Evolutionary conservation across 129 eudicot species (phyloP).

Genomic region (Cynara cardunculus): DNA sequence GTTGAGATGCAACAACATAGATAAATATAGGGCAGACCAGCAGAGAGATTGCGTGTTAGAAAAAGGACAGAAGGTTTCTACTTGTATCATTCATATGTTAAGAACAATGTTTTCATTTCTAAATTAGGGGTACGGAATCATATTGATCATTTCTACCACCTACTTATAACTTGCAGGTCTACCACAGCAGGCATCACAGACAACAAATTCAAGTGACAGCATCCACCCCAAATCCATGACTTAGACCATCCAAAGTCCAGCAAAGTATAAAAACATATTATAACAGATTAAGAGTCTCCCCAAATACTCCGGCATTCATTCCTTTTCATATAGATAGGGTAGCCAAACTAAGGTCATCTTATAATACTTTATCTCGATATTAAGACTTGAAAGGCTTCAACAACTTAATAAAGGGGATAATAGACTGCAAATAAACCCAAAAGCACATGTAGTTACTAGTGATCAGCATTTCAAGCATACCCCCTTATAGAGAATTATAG

Average conservation of each 20-base stretch:
- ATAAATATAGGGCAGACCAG: not conserved
- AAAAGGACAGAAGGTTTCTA: not conserved
- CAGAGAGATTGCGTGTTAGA: not conserved
- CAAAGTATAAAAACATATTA: not conserved
- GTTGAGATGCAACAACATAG: not conserved
- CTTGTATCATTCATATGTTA: not conserved
- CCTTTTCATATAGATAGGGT: not conserved
- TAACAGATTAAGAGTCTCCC: not conserved
- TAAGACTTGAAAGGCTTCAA: not conserved
- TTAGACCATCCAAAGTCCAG: not conserved
- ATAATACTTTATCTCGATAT: not conserved
- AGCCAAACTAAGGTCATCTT: not conserved
- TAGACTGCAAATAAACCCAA: not conserved
- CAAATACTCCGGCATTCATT: not conserved
- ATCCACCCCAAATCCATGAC: not conserved
- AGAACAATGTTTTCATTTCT: not conserved
- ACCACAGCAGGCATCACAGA: not conserved
- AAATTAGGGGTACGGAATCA: not conserved
- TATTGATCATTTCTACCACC: not conserved
- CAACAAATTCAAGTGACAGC: not conserved
- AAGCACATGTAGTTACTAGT: not conserved
- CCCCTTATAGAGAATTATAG: not conserved
- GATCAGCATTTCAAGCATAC: not conserved
- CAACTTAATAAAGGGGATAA: not conserved
- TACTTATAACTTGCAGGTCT: not conserved